Evolutionary conservation across 805 yeast genomes (phyloP).

Genomic region (Candida pini): DNA sequence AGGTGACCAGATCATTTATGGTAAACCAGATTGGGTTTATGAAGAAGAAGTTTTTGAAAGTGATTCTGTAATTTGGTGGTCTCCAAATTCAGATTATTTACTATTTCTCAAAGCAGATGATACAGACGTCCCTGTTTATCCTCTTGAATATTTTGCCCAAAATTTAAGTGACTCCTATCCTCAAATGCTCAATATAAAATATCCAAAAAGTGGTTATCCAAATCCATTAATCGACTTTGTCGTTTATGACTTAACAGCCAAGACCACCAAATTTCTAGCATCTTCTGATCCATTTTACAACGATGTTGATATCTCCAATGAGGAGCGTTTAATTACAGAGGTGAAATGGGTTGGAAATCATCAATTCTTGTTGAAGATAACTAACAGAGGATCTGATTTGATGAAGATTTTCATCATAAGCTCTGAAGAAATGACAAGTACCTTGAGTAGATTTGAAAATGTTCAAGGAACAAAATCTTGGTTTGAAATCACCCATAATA

Average conservation of each 20-base stretch:
- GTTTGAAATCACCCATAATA: slow-evolving; percentile 72
- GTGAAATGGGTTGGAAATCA: slow-evolving; percentile 62
- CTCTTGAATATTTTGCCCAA: slow-evolving; percentile 71
- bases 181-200: slow-evolving; percentile 53
- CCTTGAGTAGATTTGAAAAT: slow-evolving; percentile 43
- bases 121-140: slow-evolving; percentile 62
- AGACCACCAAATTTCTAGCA: slow-evolving; percentile 17
- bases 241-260: slow-evolving; percentile 34
- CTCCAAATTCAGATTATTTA: slow-evolving; percentile 61
- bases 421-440: slow-evolving; percentile 31
- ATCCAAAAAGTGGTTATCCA: slow-evolving; percentile 78
- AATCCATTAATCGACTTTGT: slow-evolving; percentile 63
- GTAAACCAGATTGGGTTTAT: slow-evolving; percentile 92
- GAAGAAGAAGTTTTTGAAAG: slow-evolving; percentile 81
- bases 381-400: slow-evolving; percentile 64
- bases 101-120: slow-evolving; percentile 69
- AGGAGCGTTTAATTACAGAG: slow-evolving; percentile 55
- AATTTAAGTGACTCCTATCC: slow-evolving; percentile 47
- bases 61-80: slow-evolving; percentile 83
- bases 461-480: slow-evolving; percentile 50
- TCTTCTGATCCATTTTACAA: slow-evolving; percentile 36
- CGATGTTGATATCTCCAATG: slow-evolving; percentile 33
- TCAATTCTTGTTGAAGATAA: slow-evolving; percentile 47
- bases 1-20: slow-evolving; percentile 66
- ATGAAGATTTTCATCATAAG: slow-evolving; percentile 53